phyloP scores from a whole-genome alignment of 495 filamentous ascomycete species.

The Aspergillus nidulans region DNA sequence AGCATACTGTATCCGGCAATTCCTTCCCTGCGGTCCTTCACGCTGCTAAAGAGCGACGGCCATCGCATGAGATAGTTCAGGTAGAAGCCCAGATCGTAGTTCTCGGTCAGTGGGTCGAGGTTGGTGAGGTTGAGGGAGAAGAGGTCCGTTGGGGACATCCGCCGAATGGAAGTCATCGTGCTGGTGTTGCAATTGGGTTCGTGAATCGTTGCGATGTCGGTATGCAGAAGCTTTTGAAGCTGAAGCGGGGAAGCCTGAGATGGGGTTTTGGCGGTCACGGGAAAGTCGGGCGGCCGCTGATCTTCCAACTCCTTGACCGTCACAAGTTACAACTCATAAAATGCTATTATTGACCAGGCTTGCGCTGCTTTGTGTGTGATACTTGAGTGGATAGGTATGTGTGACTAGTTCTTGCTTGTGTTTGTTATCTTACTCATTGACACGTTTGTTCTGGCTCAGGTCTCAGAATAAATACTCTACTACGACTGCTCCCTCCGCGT shows the following conservation, averaged over 20 bases:
- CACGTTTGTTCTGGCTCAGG: background rate
- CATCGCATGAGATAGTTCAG: constrained; percentile 90
- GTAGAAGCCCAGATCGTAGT: constrained; percentile 93
- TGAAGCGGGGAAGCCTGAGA: constrained; percentile 7
- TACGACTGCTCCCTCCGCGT: background rate
- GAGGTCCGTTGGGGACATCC: constrained; percentile 67
- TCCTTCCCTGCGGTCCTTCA: constrained; percentile 73
- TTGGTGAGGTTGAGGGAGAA: constrained; percentile 80
- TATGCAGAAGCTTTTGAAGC: background rate
- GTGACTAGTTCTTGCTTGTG: background rate
- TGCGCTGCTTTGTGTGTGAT: background rate
- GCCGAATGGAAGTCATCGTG: constrained; percentile 64
- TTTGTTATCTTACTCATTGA: background rate
- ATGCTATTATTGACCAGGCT: background rate
- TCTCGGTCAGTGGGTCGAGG: constrained; percentile 92
- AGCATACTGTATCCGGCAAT: constrained; percentile 87
- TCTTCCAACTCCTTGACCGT: background rate
- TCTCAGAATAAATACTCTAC: background rate
- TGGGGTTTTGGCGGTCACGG: constrained; percentile 27
- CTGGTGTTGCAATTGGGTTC: constrained; percentile 5
- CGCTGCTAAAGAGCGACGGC: constrained; percentile 86
- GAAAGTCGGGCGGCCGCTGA: constrained; percentile 8
- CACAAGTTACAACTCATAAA: background rate
- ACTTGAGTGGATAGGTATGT: background rate
- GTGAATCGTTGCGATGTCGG: too few species aligned